Percentiles rank a stretch among this genome's conserved stretches.
These are phyloP conservation scores for Solanum chilense DNA, from an alignment of 257 asterid species.

Conservation along the genomic window DNA sequence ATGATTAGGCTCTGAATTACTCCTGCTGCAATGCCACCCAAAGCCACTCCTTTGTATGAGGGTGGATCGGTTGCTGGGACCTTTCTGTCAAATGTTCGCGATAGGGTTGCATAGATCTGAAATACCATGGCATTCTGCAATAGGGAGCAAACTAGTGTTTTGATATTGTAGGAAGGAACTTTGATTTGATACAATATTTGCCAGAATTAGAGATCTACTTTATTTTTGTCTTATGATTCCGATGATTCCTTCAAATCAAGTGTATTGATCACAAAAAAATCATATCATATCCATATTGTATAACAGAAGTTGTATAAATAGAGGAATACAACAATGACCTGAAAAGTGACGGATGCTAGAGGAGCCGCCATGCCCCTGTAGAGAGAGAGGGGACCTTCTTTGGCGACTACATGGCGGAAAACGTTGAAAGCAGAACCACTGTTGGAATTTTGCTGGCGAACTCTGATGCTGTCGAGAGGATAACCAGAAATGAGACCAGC, in stretches of 20 bases:
- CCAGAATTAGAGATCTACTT: background rate
- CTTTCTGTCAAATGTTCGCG: slow-evolving; percentile 31
- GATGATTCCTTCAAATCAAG: background rate
- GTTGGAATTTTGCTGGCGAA: slow-evolving; percentile 51
- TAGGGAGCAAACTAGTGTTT: background rate
- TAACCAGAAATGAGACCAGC: slow-evolving; percentile 67
- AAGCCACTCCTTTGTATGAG: slow-evolving; percentile 43
- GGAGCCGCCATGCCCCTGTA: slow-evolving; percentile 85
- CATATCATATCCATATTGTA: background rate
- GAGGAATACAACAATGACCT: slow-evolving; percentile 22
- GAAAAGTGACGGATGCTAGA: slow-evolving; percentile 60
- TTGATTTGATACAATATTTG: background rate
- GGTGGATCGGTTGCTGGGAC: slow-evolving; percentile 28
- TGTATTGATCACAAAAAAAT: background rate
- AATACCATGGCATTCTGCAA: slow-evolving; percentile 72
- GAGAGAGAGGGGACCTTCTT: slow-evolving; percentile 52
- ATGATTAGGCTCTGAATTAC: slow-evolving; percentile 54
- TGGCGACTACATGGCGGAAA: slow-evolving; percentile 33
- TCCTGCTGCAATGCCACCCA: slow-evolving; percentile 66
- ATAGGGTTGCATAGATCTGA: slow-evolving; percentile 52
- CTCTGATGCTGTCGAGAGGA: slow-evolving; percentile 73
- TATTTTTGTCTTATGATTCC: background rate
- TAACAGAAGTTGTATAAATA: background rate
- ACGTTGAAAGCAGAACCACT: slow-evolving; percentile 36
- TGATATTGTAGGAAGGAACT: background rate